Evolutionary conservation across 2,329 filamentous ascomycete species (phyloP).

Genomic region (Claviceps sp.): DNA sequence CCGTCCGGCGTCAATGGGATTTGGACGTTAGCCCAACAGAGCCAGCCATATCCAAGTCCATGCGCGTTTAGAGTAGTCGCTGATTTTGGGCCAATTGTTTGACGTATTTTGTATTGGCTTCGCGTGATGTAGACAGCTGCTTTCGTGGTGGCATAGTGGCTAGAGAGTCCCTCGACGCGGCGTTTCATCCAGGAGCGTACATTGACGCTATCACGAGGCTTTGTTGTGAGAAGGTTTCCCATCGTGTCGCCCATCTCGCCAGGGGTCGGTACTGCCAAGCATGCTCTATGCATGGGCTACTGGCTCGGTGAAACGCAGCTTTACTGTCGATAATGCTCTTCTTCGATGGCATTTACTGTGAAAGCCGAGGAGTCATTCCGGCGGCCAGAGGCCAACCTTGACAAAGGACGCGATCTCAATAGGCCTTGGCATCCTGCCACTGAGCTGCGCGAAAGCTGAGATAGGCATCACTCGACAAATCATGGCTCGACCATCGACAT

Average conservation of each 20-base stretch:
- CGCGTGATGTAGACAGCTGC: slow-evolving; percentile 60
- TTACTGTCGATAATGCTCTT: slow-evolving; percentile 58
- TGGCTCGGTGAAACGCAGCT: slow-evolving; percentile 49
- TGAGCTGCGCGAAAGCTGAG: slow-evolving; percentile 13
- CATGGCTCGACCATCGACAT: not conserved
- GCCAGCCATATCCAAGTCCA: slow-evolving; percentile 26
- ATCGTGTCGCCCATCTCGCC: slow-evolving; percentile 45
- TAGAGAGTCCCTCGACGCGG: slow-evolving; percentile 44
- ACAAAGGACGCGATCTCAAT: slow-evolving; percentile 54
- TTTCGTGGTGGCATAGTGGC: slow-evolving; percentile 48
- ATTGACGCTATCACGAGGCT: slow-evolving; percentile 50
- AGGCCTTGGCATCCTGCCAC: slow-evolving; percentile 28
- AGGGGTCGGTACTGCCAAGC: slow-evolving; percentile 49
- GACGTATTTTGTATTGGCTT: slow-evolving; percentile 49
- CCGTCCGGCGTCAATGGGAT: slow-evolving; percentile 32
- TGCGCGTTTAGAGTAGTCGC: too few relatives aligned
- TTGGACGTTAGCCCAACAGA: slow-evolving; percentile 57
- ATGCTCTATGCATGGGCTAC: slow-evolving; percentile 49
- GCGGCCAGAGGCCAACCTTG: slow-evolving; percentile 60
- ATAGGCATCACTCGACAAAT: slow-evolving; percentile 12
- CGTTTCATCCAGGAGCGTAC: slow-evolving; percentile 61
- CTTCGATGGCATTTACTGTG: slow-evolving; percentile 58
- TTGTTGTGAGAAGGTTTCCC: slow-evolving; percentile 41
- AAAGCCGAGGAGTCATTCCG: slow-evolving; percentile 62
- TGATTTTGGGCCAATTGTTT: slow-evolving; percentile 17